Percentiles rank a stretch among this genome's conserved stretches.
Evolutionary conservation across 1,284 basidiomycete species (phyloP).

Genomic region (Cryptococcus sp.): DNA sequence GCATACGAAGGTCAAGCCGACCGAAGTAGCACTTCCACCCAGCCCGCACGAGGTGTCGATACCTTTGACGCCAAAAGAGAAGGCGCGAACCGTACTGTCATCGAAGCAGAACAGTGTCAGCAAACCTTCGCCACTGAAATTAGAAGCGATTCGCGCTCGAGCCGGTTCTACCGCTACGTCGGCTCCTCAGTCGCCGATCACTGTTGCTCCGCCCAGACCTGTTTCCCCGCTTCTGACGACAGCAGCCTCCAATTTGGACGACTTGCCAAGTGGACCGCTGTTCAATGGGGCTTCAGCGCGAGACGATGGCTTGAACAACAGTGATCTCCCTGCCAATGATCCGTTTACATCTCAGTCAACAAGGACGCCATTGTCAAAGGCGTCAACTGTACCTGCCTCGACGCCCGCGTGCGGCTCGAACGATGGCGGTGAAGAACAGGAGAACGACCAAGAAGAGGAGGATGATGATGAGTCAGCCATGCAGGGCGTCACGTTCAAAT

Average conservation of each 20-base stretch:
- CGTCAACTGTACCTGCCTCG: conserved; percentile 12
- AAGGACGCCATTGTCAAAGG: conserved; percentile 12
- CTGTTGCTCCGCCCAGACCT: conserved; percentile 11
- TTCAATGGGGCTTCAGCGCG: neutral
- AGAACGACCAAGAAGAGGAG: conserved; percentile 2
- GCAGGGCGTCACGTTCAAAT: conserved; percentile 14
- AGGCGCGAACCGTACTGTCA: neutral
- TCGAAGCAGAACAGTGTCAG: conserved; percentile 1
- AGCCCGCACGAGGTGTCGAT: conserved; percentile 26
- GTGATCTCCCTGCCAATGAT: conserved; percentile 2
- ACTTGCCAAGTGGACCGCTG: conserved; percentile 1
- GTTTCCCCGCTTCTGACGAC: conserved; percentile 15
- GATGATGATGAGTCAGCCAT: conserved; percentile 10
- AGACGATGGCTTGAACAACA: neutral
- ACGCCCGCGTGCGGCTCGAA: conserved; percentile 3
- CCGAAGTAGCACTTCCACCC: conserved; percentile 15
- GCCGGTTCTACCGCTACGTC: conserved; percentile 4
- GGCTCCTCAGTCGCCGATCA: conserved; percentile 8
- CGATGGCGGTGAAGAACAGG: conserved; percentile 2
- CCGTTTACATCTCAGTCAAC: neutral
- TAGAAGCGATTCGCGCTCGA: conserved; percentile 3
- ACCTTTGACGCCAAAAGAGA: conserved; percentile 22
- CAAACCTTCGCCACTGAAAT: conserved; percentile 11
- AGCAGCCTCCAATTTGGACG: neutral
- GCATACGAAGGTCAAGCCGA: conserved; percentile 16